Base-by-base conservation (phyloP, 495 filamentous ascomycete species). In the Penicillium robsamsonii region DNA sequence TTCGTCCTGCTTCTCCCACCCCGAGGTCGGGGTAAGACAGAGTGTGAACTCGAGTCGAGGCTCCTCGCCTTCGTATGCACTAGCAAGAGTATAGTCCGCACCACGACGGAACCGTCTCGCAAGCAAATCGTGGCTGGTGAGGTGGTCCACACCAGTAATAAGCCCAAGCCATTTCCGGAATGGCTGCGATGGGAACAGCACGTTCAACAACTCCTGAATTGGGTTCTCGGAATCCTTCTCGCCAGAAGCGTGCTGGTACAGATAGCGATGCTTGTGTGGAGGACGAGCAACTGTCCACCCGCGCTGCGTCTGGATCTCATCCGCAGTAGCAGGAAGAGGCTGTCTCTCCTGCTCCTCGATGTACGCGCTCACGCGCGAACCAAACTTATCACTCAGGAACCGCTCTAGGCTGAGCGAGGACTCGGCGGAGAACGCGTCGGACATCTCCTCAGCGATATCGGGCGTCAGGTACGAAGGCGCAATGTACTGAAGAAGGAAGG, bases 231-330 rank as follows among this genome's bases (percentile, higher is more conserved):
- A 47, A 38, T 70, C 68, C 40, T 64, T 25, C 9, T 63, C 22
- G 5, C 42, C 64, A 1, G 75, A 67, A 12, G 74, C 61, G 51
- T 91, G 83, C 40, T 89, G 82, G 72, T 90, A 99, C 11, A 95
- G 73, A 73, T 87, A 99, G 4, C 92, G 90, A 62, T 96, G 92
- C 72, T 97, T 99, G 73, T 97, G 92, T 3, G 94, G 94, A 31
- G 94, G 94, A 13, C 84, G 79, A 20, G 94, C 89, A 13, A 94
- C 86, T 40, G 81, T 81, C 89, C 89, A 93, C 8, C 77, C 74
- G 25, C 75, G 79, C 56, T 62, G 56, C 5, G 80, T 77, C 57
- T 89, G 80, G 51, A 90, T 84, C 53, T 84, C 82, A 2, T 75
- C 64, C 35, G 77, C 81, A 27, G 73, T 75, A 7, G 46, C 30